phyloP scores from a whole-genome alignment of 2,329 filamentous ascomycete genomes.

The Trichoderma sp. region DNA sequence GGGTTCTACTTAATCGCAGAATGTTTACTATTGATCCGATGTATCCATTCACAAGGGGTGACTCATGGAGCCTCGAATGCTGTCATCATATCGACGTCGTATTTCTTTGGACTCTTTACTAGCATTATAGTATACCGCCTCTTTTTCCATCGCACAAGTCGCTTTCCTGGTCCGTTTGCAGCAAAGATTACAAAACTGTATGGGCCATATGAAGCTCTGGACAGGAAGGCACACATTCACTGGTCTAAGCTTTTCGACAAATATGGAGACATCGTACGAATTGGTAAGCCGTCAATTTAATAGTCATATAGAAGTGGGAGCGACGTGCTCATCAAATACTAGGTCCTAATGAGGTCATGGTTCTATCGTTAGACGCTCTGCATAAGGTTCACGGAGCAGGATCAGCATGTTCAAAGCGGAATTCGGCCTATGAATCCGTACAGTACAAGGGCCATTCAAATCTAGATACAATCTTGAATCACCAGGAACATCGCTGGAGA shows the following conservation, averaged over 20 bases:
- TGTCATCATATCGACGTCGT: constrained; percentile 1
- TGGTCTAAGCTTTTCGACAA: background rate
- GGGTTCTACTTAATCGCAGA: background rate
- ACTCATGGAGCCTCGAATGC: background rate
- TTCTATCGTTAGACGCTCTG: background rate
- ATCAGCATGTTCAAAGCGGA: background rate
- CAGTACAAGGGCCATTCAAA: background rate
- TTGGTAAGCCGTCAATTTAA: background rate
- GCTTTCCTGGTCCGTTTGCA: constrained; percentile 30
- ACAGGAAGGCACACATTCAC: background rate
- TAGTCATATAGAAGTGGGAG: too few relatives aligned
- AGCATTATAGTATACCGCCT: constrained; percentile 34
- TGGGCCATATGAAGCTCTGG: background rate
- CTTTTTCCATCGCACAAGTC: constrained; percentile 30
- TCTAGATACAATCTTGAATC: constrained; percentile 32
- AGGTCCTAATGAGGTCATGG: constrained; percentile 12
- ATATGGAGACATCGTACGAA: constrained; percentile 1
- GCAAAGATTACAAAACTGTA: constrained; percentile 32
- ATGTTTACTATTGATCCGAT: background rate
- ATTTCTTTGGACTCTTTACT: constrained; percentile 34
- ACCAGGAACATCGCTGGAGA: constrained; percentile 34
- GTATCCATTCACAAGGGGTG: background rate
- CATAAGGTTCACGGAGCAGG: background rate
- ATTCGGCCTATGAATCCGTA: background rate
- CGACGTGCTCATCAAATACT: background rate